Evolutionary conservation across 2,329 filamentous ascomycete species (phyloP), one percentile per base, ranked within the genome.

Genomic region (Nigrospora oryzae): DNA sequence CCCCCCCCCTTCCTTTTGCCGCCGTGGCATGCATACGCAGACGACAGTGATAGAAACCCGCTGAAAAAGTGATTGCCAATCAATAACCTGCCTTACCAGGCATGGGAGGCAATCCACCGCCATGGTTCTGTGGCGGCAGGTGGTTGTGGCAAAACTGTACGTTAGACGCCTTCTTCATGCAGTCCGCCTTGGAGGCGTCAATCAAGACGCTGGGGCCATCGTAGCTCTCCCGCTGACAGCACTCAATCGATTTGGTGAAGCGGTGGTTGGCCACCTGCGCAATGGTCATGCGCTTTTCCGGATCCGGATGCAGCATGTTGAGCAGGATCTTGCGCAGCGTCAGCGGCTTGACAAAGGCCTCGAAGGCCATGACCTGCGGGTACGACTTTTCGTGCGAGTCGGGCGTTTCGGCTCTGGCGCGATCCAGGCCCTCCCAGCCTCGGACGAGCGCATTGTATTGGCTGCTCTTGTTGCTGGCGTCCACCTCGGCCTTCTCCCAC

Each of bases 301-400:
- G 87, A 52, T 89, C 70, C 0, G 89, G 88, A 61, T 95, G 82
- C 31, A 95, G 73, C 89, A 95, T 94, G 59, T 79, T 81, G 42
- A 93, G 67, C 11, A 95, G 65, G 5, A 94, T 67, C 11, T 83
- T 79, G 47, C 84, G 81, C 46, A 90, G 71, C 3, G 80, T 77
- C 1, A 81, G 77, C 30, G 84, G 82, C 54, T 81, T 81, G 51
- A 89, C 68, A 35, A 65, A 70, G 14, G 69, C 66, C 60, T 93
- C 86, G 34, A 89, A 75, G 14, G 79, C 75, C 28, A 71, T 65
- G 49, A 83, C 77, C 49, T 75, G 74, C 14, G 86, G 87, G 53
- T 86, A 84, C 45, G 81, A 77, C 13, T 70, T 69, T 42, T 86
- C 80, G 15, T 70, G 64, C 36, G 80, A 68, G 3, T 62, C 59